Evolutionary conservation across 768 basidiomycete species (phyloP).

Genomic region (Agaricus subrufescens): DNA sequence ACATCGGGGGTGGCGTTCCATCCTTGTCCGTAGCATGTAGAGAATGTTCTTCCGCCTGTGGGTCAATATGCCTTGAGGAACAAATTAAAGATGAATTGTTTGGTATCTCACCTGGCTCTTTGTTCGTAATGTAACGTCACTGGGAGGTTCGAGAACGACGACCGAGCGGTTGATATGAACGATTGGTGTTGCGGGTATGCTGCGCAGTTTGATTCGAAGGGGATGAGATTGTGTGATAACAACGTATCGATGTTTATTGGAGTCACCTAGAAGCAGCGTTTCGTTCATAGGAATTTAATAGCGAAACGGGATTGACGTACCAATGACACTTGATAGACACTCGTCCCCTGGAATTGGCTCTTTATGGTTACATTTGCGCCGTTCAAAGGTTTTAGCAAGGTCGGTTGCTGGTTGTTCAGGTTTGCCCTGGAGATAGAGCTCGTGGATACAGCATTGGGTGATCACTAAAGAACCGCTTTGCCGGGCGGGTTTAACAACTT

Average conservation of each 20-base stretch:
- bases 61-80: neutral
- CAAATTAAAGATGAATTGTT: neutral
- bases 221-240: slow-evolving; percentile 78
- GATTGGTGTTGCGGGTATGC: slow-evolving; percentile 81
- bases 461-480: slow-evolving; percentile 76
- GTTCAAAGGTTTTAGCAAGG: slow-evolving; percentile 89
- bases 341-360: slow-evolving; percentile 83
- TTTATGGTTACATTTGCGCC: slow-evolving; percentile 91
- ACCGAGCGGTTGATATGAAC: slow-evolving; percentile 91
- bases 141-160: slow-evolving; percentile 89
- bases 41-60: slow-evolving; percentile 60
- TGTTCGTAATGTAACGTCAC: slow-evolving; percentile 63
- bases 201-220: slow-evolving; percentile 65
- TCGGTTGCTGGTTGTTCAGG: slow-evolving; percentile 73
- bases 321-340: slow-evolving; percentile 78
- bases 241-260: slow-evolving; percentile 91
- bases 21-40: slow-evolving; percentile 51
- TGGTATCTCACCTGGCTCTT: slow-evolving; percentile 54
- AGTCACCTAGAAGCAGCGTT: slow-evolving; percentile 43
- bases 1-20: slow-evolving; percentile 30
- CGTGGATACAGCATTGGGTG: slow-evolving; percentile 95
- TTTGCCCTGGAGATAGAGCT: slow-evolving; percentile 82
- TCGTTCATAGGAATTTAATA: neutral
- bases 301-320: slow-evolving; percentile 35
- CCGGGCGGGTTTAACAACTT: slow-evolving; percentile 27